phyloP scores from a whole-genome alignment of 306 rosid genomes.

The Casuarina cunninghamiana region DNA sequence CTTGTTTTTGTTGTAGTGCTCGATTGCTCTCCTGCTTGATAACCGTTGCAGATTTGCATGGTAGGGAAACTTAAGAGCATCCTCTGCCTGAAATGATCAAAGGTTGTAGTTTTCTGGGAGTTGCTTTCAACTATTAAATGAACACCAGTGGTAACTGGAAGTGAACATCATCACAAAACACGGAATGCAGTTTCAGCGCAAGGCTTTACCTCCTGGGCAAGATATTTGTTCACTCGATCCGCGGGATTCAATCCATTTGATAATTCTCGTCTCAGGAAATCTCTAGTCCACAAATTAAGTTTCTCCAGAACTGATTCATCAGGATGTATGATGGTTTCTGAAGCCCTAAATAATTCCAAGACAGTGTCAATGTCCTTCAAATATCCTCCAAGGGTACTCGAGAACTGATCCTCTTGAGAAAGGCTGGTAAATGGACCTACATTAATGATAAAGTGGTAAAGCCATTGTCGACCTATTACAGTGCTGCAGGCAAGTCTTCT shows the following conservation, averaged over 20 bases:
- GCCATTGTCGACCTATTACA: neutral
- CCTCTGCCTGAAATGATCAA: constrained; percentile 46
- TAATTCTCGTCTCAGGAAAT: constrained; percentile 48
- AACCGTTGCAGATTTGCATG: constrained; percentile 63
- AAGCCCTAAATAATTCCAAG: constrained; percentile 70
- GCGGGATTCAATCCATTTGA: constrained; percentile 16
- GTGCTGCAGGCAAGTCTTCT: neutral
- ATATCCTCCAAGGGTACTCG: constrained; percentile 68
- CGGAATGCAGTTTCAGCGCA: constrained; percentile 1
- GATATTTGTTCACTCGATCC: constrained; percentile 29
- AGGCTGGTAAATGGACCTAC: constrained; percentile 67
- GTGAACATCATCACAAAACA: neutral
- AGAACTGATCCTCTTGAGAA: constrained; percentile 60
- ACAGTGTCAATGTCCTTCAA: constrained; percentile 61
- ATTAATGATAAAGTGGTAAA: constrained; percentile 23
- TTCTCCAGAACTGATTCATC: constrained; percentile 60
- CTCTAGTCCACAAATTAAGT: constrained; percentile 55
- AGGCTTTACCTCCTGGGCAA: constrained; percentile 60
- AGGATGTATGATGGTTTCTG: constrained; percentile 59
- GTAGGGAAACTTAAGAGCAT: constrained; percentile 57
- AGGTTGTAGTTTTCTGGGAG: constrained; percentile 18
- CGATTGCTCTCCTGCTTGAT: constrained; percentile 57
- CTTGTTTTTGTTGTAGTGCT: constrained; percentile 50
- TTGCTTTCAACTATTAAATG: neutral
- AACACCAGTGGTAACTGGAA: neutral